A percentile compares a stretch with the other conserved stretches of the same genome.
Evolutionary conservation across 768 basidiomycete genomes (phyloP).

Genomic region (Vishniacozyma victoriae): DNA sequence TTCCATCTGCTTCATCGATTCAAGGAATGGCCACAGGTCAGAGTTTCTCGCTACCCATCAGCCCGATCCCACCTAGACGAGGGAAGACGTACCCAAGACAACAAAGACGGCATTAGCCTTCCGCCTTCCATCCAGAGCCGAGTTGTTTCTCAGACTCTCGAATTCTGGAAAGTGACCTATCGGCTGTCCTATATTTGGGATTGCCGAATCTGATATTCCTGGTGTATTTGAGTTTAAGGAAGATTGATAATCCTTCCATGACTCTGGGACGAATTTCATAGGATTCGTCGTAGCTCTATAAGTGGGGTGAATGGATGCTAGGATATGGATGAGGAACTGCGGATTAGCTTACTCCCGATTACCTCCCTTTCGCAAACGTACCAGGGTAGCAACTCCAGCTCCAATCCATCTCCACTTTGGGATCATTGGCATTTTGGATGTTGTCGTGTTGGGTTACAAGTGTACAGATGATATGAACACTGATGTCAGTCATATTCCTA

Average conservation of each 20-base stretch:
- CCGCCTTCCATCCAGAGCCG: constrained; percentile 20
- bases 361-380: constrained; percentile 8
- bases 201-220: neutral
- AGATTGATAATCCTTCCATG: constrained; percentile 1
- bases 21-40: constrained; percentile 52
- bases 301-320: constrained; percentile 42
- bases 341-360: neutral
- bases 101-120: constrained; percentile 80
- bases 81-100: constrained; percentile 53
- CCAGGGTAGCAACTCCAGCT: constrained; percentile 31
- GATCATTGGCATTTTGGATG: constrained; percentile 33
- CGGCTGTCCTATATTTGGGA: constrained; percentile 1
- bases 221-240: neutral
- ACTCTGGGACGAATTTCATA: constrained; percentile 18
- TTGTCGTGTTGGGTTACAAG: too few species aligned
- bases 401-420: constrained; percentile 42
- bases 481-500: too few species aligned
- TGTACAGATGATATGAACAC: too few species aligned
- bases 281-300: constrained; percentile 42
- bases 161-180: too few species aligned
- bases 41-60: constrained; percentile 35
- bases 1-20: constrained; percentile 71
- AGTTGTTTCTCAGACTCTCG: too few species aligned
- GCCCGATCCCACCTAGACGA: neutral
- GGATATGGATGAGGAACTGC: constrained; percentile 40